Evolutionary conservation across 75 land plant species (phyloP), one percentile per base, ranked within the genome.

Genomic region (Larix kaempferi): DNA sequence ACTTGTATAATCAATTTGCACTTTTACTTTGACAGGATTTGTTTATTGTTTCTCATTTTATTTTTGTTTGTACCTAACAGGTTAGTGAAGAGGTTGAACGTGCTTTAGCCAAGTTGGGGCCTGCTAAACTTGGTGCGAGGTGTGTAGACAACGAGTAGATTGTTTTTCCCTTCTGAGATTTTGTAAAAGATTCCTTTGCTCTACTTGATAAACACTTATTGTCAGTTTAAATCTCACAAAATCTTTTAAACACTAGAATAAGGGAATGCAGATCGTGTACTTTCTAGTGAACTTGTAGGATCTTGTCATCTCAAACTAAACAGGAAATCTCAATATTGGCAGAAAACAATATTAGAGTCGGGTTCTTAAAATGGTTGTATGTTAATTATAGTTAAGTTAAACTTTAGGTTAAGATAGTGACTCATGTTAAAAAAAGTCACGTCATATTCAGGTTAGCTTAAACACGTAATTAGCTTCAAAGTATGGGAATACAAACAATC

Each of bases 1-100:
- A 49, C 2, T 2, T 49, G 11, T 49, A 49, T 2, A 49, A 49
- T 49, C 54, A 49, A 49, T 49, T 49, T 49, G 54, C 54, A 49
- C 54, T 49, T 49, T 10, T 49, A 49, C 54, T 49, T 49, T 49
- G 13, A 49, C 10, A 60, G 62, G 62, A 5, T 6, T 21, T 21
- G 21, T 60, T 22, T 21, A 41, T 71, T 71, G 23, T 44, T 71
- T 71, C 54, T 71, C 7, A 10, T 8, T 71, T 71, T 17, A 5
- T 71, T 21, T 71, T 15, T 67, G 12, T 29, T n/a, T 74, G 56
- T 54, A 74, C 11, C 25, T 7, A 79, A 81, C 86, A 95, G 99
- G 96, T 95, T 27, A 95, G 99, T 86, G 99, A 95, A 87, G 99
- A 95, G 80, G 99, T 95, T 52, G 99, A 95, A 69, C 99, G 99